These are phyloP conservation scores for Psilocybe mexicana DNA, from an alignment of 1,284 basidiomycete genomes.

Conservation along the genomic window DNA sequence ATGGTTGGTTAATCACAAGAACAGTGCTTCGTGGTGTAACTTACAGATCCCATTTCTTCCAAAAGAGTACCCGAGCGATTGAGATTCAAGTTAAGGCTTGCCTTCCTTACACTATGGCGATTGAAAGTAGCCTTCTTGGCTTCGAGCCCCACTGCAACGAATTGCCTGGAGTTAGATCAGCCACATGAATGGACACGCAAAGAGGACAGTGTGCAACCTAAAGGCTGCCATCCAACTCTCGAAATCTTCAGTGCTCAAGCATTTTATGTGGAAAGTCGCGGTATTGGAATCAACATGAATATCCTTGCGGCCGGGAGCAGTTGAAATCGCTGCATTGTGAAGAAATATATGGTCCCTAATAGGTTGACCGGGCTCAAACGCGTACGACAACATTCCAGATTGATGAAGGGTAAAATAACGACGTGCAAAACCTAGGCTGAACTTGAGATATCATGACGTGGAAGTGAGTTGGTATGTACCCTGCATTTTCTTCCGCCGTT, in stretches of 20 bases:
- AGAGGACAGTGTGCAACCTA: constrained; percentile 43
- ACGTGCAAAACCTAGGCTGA: constrained; percentile 71
- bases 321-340: constrained; percentile 72
- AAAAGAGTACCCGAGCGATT: constrained; percentile 50
- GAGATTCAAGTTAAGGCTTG: constrained; percentile 40
- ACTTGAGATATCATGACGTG: constrained; percentile 3
- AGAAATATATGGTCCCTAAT: constrained; percentile 70
- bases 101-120: constrained; percentile 39
- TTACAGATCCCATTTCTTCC: constrained; percentile 63
- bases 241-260: constrained; percentile 70
- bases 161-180: constrained; percentile 45
- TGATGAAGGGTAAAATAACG: constrained; percentile 72
- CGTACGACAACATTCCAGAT: constrained; percentile 73
- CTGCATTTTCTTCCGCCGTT: constrained; percentile 83
- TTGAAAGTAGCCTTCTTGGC: constrained; percentile 49
- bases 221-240: constrained; percentile 72
- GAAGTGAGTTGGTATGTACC: constrained; percentile 40
- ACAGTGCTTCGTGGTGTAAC: constrained; percentile 24
- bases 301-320: constrained; percentile 64
- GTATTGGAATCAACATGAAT: constrained; percentile 77
- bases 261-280: constrained; percentile 80
- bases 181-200: neutral
- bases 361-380: constrained; percentile 71
- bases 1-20: neutral
- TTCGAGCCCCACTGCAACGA: constrained; percentile 51